Evolutionary conservation across 2,329 filamentous ascomycete species (phyloP), one percentile per base, ranked within the genome.

Genomic region (Phoma herbarum): DNA sequence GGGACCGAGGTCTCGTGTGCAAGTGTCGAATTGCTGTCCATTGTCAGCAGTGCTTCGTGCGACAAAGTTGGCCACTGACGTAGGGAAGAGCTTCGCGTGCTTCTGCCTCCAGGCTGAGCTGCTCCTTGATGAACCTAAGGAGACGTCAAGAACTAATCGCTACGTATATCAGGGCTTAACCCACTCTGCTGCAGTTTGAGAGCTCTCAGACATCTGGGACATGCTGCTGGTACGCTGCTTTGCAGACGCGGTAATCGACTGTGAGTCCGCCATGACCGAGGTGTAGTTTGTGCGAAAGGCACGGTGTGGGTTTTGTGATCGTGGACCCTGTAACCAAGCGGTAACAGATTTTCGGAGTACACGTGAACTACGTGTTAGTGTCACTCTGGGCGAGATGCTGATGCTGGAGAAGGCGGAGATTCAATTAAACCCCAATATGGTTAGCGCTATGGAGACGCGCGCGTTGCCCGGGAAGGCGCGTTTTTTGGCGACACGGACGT

Each of bases 71-170:
- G 41, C 23, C 29, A 67, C 87, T 71, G 81, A 96, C 92, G 75
- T 97, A 99, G 65, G 95, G 95, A 7, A 99, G 85, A 61, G 91
- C 91, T 82, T 99, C 94, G 68, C 93, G 92, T 45, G 95, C 95
- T 80, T 99, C 95, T 20, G 91, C 92, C 79, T 99, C 95, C 52
- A 99, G 88, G 66, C 90, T 88, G 73, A 97, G 88, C 75, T 99
- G 95, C 54, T 88, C 88, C 69, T 92, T 88, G 66, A 99, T 92
- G 75, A 96, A 98, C 26, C 91, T 94, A 20, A 1, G 16, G 10
- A n/a, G 6, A 18, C 16, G 2, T 64, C 22, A 65, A 57, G 29
- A n/a, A 23, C 1, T 18, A 4, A 11, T 28, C 16, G 5, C 14
- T n/a, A n/a, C 11, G 20, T 16, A 4, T 4, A 10, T 11, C 14